Conservation (phyloP, 2,329 filamentous ascomycete species). For the Chaetomiaceae sp. region DNA sequence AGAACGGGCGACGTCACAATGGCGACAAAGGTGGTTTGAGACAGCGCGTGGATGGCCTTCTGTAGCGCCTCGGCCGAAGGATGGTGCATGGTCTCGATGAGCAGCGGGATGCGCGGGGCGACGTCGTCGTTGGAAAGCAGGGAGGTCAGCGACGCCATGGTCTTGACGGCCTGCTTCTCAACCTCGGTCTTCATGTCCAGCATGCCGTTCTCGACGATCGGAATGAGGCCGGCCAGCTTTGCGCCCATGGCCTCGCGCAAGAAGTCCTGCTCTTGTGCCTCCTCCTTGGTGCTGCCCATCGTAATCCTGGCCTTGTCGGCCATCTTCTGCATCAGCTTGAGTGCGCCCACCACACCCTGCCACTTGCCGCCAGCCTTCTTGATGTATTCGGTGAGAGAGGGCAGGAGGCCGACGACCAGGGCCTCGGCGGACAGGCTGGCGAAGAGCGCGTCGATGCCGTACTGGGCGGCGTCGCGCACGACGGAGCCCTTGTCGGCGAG, state of each 20-base stretch:
- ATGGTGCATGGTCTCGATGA: slow-evolving; percentile 93
- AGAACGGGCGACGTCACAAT: slow-evolving; percentile 93
- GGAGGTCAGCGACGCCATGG: slow-evolving; percentile 85
- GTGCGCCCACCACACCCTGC: slow-evolving; percentile 89
- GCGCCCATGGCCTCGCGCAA: slow-evolving; percentile 86
- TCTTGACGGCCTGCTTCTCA: slow-evolving; percentile 80
- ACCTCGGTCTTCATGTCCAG: slow-evolving; percentile 90
- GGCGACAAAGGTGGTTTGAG: slow-evolving; percentile 97
- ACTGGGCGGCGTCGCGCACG: slow-evolving; percentile 86
- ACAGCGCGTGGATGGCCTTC: slow-evolving; percentile 94
- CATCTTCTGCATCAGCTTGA: slow-evolving; percentile 82
- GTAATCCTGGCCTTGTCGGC: slow-evolving; percentile 89
- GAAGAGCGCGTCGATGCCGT: slow-evolving; percentile 87
- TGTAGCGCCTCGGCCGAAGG: slow-evolving; percentile 82
- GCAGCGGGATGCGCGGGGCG: slow-evolving; percentile 79
- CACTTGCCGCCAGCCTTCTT: slow-evolving; percentile 85
- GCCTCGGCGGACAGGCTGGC: slow-evolving; percentile 72
- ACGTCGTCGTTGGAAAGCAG: slow-evolving; percentile 97
- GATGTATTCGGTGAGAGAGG: slow-evolving; percentile 68
- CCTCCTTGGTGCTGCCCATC: slow-evolving; percentile 69
- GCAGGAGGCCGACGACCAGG: slow-evolving; percentile 74
- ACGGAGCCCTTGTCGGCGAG: slow-evolving; percentile 85
- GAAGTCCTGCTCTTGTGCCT: slow-evolving; percentile 81
- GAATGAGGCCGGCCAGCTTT: slow-evolving; percentile 79
- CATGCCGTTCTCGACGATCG: slow-evolving; percentile 87